phyloP scores from a whole-genome alignment of 2,329 filamentous ascomycete genomes.

The Pseudogymnoascus pannorum region DNA sequence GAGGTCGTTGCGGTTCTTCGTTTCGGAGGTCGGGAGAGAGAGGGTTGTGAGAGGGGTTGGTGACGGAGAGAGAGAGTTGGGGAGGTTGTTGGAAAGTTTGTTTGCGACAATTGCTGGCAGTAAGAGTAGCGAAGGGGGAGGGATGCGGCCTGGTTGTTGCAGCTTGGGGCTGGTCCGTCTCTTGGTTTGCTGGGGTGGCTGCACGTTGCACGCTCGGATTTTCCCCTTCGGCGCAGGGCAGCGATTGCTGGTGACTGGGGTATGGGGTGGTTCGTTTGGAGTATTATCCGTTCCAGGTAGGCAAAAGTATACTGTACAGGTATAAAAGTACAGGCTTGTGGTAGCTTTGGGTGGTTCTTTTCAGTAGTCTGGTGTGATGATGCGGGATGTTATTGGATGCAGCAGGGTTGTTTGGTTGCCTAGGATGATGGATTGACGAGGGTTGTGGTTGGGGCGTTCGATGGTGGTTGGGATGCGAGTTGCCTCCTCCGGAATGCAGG shows the following conservation, averaged over 20 bases:
- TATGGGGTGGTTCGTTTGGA: not conserved
- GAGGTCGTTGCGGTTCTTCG: not conserved
- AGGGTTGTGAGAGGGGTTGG: slow-evolving; percentile 2
- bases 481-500: slow-evolving; percentile 1
- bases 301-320: not conserved
- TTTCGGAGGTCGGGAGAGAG: not conserved
- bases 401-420: not conserved
- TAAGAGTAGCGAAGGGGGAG: not conserved
- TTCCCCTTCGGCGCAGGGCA: slow-evolving; percentile 7
- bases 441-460: not conserved
- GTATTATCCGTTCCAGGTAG: not conserved
- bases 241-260: not conserved
- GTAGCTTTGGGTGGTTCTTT: not conserved
- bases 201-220: slow-evolving; percentile 8
- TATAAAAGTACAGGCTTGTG: not conserved
- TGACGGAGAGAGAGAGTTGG: not conserved
- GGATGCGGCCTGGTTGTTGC: slow-evolving; percentile 5
- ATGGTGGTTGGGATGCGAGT: slow-evolving; percentile 6
- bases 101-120: slow-evolving; percentile 1
- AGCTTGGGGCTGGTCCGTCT: not conserved
- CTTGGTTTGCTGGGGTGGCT: slow-evolving; percentile 6
- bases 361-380: not conserved
- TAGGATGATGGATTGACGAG: not conserved
- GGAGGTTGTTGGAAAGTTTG: not conserved
- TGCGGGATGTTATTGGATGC: slow-evolving; percentile 5